phyloP scores from a whole-genome alignment of 2,329 filamentous ascomycete genomes.

The Metarhizium robertsii region DNA sequence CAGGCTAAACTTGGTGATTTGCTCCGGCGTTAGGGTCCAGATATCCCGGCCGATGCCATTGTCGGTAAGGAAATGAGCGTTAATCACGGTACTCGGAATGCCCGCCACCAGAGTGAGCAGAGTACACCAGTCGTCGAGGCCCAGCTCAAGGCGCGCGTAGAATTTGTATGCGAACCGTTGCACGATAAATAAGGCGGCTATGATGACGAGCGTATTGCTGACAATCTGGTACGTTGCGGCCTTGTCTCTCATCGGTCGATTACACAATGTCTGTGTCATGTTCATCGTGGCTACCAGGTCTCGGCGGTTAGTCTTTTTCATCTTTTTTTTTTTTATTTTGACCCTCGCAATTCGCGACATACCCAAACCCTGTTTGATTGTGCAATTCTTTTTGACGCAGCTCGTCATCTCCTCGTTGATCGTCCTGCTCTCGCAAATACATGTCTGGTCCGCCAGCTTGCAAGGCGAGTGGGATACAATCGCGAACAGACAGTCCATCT shows the following conservation, averaged over 20 bases:
- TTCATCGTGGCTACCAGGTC: slow-evolving; percentile 16
- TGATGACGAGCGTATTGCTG: slow-evolving; percentile 19
- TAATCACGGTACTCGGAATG: slow-evolving; percentile 21
- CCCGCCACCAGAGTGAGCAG: slow-evolving; percentile 17
- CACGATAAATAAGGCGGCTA: slow-evolving; percentile 30
- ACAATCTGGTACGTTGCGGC: slow-evolving; percentile 23
- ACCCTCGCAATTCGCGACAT: not conserved
- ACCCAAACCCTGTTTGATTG: not conserved
- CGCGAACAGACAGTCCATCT: not conserved
- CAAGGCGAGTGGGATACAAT: not conserved
- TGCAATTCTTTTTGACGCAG: not conserved
- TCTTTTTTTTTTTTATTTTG: not conserved
- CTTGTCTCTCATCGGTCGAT: slow-evolving; percentile 19
- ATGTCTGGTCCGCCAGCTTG: not conserved
- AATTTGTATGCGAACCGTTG: slow-evolving; percentile 30
- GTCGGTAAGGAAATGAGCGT: not conserved
- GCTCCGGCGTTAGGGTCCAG: slow-evolving; percentile 12
- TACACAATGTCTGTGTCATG: slow-evolving; percentile 11
- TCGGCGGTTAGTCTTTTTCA: not conserved
- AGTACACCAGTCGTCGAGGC: slow-evolving; percentile 29
- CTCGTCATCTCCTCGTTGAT: not conserved
- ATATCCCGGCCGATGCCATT: slow-evolving; percentile 18
- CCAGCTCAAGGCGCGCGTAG: slow-evolving; percentile 23
- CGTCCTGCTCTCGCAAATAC: not conserved
- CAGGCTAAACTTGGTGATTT: slow-evolving; percentile 11